These are phyloP conservation scores for Calonectria pseudoturangicola DNA, from an alignment of 2,329 filamentous ascomycete genomes.

Conservation along the genomic window DNA sequence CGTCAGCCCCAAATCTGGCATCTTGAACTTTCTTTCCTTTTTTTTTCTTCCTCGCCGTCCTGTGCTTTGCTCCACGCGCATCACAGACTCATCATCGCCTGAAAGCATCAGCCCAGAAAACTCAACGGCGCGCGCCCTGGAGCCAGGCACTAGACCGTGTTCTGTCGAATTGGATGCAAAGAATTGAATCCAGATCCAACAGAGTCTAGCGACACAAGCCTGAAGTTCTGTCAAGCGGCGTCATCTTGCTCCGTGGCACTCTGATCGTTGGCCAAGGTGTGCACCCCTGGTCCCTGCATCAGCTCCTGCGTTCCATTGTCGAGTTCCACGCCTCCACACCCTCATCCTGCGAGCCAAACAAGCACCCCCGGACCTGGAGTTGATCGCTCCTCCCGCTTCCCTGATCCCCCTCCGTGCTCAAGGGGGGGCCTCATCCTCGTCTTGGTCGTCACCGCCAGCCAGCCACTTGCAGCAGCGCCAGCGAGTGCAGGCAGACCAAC, in stretches of 20 bases:
- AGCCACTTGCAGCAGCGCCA: background rate
- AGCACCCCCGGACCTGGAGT: conserved; percentile 42
- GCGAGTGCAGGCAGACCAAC: background rate
- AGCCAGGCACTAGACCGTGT: conserved; percentile 15
- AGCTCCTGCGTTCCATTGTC: conserved; percentile 29
- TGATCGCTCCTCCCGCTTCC: conserved; percentile 44
- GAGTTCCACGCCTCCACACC: conserved; percentile 26
- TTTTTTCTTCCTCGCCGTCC: conserved; percentile 1
- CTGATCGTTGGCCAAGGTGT: conserved; percentile 42
- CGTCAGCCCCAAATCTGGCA: background rate
- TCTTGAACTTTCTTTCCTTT: background rate
- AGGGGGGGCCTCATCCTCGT: conserved; percentile 2
- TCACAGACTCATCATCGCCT: conserved; percentile 11
- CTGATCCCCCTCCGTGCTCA: background rate
- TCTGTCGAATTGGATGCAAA: conserved; percentile 28
- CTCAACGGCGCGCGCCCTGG: conserved; percentile 10
- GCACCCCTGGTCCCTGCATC: conserved; percentile 50
- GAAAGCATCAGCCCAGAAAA: conserved; percentile 17
- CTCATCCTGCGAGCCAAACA: conserved; percentile 50
- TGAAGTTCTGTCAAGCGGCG: conserved; percentile 37
- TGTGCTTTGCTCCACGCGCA: background rate
- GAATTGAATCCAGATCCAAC: conserved; percentile 36
- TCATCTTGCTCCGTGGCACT: conserved; percentile 47
- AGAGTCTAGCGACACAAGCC: conserved; percentile 27
- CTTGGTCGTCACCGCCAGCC: conserved; percentile 5